A percentile compares a stretch with the other conserved stretches of the same genome.
phyloP scores from a whole-genome alignment of 495 filamentous ascomycete genomes.

The Podospora didyma region DNA sequence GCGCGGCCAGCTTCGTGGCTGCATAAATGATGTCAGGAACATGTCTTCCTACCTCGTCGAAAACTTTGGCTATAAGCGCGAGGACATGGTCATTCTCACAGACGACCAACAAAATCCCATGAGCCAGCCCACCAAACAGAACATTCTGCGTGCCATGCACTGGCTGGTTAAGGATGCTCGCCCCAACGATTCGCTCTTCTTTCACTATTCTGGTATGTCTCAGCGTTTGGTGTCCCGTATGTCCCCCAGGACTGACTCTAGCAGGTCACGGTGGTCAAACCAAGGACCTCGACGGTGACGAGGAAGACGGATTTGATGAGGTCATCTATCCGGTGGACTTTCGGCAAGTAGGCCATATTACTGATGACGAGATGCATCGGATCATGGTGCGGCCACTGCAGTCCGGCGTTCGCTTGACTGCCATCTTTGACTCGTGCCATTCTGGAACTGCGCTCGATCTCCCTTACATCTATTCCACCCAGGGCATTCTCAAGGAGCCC shows the following conservation, averaged over 20 bases:
- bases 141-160: conserved; percentile 96
- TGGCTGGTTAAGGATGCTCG: conserved; percentile 95
- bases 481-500: conserved; percentile 94
- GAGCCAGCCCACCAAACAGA: conserved; percentile 94
- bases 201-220: conserved; percentile 88
- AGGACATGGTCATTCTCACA: conserved; percentile 97
- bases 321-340: conserved; percentile 98
- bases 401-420: conserved; percentile 85
- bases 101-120: conserved; percentile 97
- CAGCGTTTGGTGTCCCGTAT: not conserved
- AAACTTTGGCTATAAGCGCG: conserved; percentile 87
- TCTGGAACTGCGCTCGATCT: conserved; percentile 94
- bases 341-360: conserved; percentile 83
- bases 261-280: conserved; percentile 94
- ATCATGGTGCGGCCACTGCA: conserved; percentile 87
- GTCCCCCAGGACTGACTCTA: not conserved
- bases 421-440: conserved; percentile 99
- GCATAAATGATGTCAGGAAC: conserved; percentile 98
- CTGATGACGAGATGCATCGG: conserved; percentile 97
- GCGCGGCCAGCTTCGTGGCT: conserved; percentile 84
- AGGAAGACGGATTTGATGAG: conserved; percentile 94
- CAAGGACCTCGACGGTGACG: conserved; percentile 90
- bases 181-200: conserved; percentile 95
- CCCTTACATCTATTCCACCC: conserved; percentile 94
- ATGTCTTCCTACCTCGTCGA: conserved; percentile 91